These are phyloP conservation scores for Xylaria sp. DNA, from an alignment of 2,329 filamentous ascomycete genomes.

Conservation along the genomic window DNA sequence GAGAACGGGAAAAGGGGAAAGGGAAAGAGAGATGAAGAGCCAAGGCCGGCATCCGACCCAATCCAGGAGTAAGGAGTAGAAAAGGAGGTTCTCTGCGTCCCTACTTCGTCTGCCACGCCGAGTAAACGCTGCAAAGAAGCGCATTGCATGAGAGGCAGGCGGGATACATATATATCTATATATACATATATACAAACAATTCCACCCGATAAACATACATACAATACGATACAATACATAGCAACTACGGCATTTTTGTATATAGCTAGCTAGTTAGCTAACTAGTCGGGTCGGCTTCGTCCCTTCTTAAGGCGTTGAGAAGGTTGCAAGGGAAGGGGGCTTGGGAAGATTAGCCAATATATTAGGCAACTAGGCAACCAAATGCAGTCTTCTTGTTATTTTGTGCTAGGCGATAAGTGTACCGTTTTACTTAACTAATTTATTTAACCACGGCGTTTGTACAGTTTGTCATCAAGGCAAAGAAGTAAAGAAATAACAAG, in stretches of 20 bases:
- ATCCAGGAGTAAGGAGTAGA: background rate
- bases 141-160: background rate
- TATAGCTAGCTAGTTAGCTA: constrained; percentile 8
- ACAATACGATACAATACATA: background rate
- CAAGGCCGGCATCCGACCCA: background rate
- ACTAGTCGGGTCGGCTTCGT: background rate
- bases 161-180: background rate
- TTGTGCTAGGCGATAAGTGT: too few relatives aligned
- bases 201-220: background rate
- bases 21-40: background rate
- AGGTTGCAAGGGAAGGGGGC: background rate
- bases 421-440: too few relatives aligned
- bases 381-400: too few relatives aligned
- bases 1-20: background rate
- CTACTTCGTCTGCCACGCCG: background rate
- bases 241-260: constrained; percentile 3
- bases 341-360: background rate
- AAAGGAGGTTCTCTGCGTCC: background rate
- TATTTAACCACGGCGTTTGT: too few relatives aligned
- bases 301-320: background rate
- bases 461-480: too few relatives aligned
- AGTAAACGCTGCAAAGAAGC: background rate
- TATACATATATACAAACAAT: background rate
- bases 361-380: background rate
- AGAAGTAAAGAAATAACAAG: background rate